Evolutionary conservation across 176 grass and related monocot genomes (phyloP).

Genomic region (Musa beccarii): DNA sequence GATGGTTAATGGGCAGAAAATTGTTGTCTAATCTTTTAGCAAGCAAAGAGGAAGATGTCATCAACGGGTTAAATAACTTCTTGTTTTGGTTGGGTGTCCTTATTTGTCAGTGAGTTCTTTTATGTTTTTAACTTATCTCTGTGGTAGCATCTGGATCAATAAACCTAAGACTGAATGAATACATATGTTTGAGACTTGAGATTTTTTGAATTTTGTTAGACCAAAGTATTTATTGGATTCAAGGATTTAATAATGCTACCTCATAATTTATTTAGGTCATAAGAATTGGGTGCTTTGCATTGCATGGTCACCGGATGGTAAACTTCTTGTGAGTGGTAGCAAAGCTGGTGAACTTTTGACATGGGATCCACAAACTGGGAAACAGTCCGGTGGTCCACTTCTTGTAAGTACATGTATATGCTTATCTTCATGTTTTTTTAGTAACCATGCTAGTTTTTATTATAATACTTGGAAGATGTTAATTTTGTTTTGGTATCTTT

Average conservation of each 20-base stretch:
- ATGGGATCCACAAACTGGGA: constrained; percentile 91
- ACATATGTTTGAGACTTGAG: neutral
- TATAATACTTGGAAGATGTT: neutral
- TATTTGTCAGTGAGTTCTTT: neutral
- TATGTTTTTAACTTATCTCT: neutral
- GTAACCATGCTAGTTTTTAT: no score
- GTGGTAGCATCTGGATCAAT: neutral
- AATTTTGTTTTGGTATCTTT: neutral
- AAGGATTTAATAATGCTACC: neutral
- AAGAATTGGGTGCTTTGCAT: constrained; percentile 97
- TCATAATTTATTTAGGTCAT: constrained; percentile 51
- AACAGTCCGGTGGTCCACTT: constrained; percentile 59
- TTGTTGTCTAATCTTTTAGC: no score
- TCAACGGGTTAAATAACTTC: no score
- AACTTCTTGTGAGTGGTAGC: constrained; percentile 91
- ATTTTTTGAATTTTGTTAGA: neutral
- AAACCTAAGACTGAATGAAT: neutral
- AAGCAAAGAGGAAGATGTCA: no score
- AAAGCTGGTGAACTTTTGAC: constrained; percentile 81
- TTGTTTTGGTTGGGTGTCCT: no score
- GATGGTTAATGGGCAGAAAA: no score
- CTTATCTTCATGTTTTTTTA: neutral
- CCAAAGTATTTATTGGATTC: neutral
- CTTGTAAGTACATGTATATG: constrained; percentile 32
- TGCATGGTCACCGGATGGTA: constrained; percentile 92